Evolutionary conservation across 2,329 filamentous ascomycete species (phyloP).

Genomic region (Colletotrichum phormii): DNA sequence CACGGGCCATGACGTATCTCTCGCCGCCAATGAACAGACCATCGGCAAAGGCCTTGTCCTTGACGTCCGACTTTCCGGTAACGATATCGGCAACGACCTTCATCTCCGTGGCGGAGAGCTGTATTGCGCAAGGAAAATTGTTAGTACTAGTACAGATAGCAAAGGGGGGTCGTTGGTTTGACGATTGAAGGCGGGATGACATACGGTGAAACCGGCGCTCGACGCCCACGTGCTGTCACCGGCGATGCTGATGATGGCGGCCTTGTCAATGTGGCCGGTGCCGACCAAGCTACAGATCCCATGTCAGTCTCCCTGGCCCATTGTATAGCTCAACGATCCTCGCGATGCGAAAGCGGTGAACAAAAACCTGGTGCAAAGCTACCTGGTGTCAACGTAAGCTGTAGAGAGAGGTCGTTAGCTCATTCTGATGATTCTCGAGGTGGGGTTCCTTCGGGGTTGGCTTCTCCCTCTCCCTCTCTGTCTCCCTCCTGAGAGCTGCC

Average conservation of each 20-base stretch:
- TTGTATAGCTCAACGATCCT: not conserved
- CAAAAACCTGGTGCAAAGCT: constrained; percentile 40
- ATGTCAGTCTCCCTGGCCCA: constrained; percentile 13
- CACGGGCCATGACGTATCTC: constrained; percentile 82
- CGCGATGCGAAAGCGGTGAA: not conserved
- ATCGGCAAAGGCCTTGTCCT: constrained; percentile 75
- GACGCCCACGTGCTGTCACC: constrained; percentile 86
- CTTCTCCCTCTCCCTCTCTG: not conserved
- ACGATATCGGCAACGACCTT: constrained; percentile 68
- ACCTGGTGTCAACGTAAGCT: constrained; percentile 67
- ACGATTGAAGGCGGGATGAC: constrained; percentile 34
- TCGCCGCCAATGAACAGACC: constrained; percentile 82
- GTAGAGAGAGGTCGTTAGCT: constrained; percentile 45
- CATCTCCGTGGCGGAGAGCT: constrained; percentile 71
- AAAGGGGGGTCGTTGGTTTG: constrained; percentile 1
- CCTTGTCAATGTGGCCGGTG: constrained; percentile 84
- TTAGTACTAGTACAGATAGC: constrained; percentile 13
- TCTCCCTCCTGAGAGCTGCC: not conserved
- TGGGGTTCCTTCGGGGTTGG: constrained; percentile 29
- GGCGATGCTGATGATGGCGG: constrained; percentile 83
- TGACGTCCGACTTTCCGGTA: constrained; percentile 55
- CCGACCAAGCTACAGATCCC: constrained; percentile 75
- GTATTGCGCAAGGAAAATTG: constrained; percentile 45
- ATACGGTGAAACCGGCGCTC: constrained; percentile 79
- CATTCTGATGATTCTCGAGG: constrained; percentile 20